Base-by-base conservation (phyloP, 371 early-diverging fungal genomes). In the Rhizopus arrhizus region DNA sequence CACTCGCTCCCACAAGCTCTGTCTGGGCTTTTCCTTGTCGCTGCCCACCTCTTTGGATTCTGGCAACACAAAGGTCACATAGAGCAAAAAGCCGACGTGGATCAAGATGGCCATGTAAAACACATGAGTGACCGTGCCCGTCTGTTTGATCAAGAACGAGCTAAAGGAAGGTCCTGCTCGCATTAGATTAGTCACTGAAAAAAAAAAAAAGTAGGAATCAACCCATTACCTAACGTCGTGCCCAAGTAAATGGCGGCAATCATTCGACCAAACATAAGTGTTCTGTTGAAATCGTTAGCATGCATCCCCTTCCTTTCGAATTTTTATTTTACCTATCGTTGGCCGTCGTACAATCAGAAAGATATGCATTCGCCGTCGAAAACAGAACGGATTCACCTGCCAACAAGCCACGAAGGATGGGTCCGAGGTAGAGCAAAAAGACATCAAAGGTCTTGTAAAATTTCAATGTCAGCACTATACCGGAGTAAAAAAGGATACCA, bases 301-400 rank as follows among this genome's bases (percentile, higher is more conserved):
- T n/a, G 32, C 9, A 32, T 41, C 22, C 13, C 9, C 9, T 22
- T 10, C 13, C 22, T 10, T 1, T 22, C 11, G 46, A 29, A 10
- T 15, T 62, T 12, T 32, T 35, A 42, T 49, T 56, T 53, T 52
- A 66, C 73, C 73, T 68, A 45, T 58, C 22, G 32, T 15, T 33
- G 33, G 53, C 28, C 8, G 55, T 16, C 13, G 77, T 80, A 28
- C 66, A 72, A 58, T 80, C 81, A 3, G 77, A 65, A 10, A 80
- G 66, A 43, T 80, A 80, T 1, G 74, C 74, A 47, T 77, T 72
- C 5, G 71, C 59, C 11, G 75, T 61, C 6, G 72, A 69, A 54
- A 75, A 66, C 4, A 73, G 29, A 8, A 67, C 62, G 15, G 38
- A 58, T 12, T 75, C 75, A 16, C 77, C 73, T 12, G 61, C 77